These are phyloP conservation scores for Thermoascus crustaceus DNA, from an alignment of 2,329 filamentous ascomycete genomes.

Conservation along the genomic window DNA sequence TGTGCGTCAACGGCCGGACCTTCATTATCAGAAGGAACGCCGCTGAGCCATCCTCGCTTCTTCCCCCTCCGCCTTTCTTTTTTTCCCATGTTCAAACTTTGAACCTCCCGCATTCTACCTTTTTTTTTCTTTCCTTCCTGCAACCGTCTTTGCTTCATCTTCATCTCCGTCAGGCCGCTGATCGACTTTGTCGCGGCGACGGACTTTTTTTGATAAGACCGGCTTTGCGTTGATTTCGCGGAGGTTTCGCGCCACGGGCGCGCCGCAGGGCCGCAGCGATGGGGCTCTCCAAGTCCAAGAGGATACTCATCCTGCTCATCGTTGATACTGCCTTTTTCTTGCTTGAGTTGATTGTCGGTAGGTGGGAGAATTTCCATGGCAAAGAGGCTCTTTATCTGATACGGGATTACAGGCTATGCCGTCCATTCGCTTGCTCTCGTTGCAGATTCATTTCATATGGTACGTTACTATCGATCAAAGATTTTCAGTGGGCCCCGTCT, in stretches of 20 bases:
- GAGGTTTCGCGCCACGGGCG: constrained; percentile 16
- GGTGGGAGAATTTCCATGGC: constrained; percentile 12
- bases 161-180: constrained; percentile 7
- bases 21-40: not conserved
- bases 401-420: constrained; percentile 52
- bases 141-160: constrained; percentile 9
- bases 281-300: constrained; percentile 84
- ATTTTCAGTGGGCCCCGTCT: not conserved
- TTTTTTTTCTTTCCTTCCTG: too few species aligned
- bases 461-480: too few species aligned
- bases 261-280: constrained; percentile 40
- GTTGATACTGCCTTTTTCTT: constrained; percentile 89
- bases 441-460: constrained; percentile 98
- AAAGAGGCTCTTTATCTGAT: constrained; percentile 10
- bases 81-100: too few species aligned
- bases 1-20: constrained; percentile 3
- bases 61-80: not conserved
- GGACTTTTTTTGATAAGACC: too few species aligned
- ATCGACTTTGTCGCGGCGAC: too few species aligned
- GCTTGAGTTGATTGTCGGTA: constrained; percentile 70
- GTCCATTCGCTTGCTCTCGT: constrained; percentile 89
- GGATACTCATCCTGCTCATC: constrained; percentile 84
- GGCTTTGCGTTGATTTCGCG: constrained; percentile 1
- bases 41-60: not conserved
- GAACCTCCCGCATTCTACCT: too few species aligned